Base-by-base conservation (phyloP, 1,139 yeast species). In the Saccharomyces pastorianus region DNA sequence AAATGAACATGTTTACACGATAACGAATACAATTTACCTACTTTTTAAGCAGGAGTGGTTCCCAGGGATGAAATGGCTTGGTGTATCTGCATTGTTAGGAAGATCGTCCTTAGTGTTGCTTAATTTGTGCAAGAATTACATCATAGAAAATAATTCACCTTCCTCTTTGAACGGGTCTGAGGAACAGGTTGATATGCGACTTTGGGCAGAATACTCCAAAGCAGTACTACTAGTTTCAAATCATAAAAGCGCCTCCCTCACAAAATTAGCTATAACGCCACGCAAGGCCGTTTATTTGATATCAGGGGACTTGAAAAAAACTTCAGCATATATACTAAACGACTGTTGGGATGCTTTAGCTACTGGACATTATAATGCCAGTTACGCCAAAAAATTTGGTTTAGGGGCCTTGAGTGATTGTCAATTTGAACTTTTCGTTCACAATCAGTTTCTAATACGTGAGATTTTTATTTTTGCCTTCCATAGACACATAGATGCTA, bases 301-400 rank as follows among this genome's bases (percentile, higher is more conserved):
- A 50, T 79, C 90, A 1, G 83, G 83, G 9, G 83, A 81, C 61
- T 73, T 88, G 59, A 77, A 95, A 60, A 77, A 78, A 28, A 73
- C 86, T 58, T 77, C 85, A 46, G 82, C 90, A 0, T 64, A 61
- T 20, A 71, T 87, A 53, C 64, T 88, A 14, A 76, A 77, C 55
- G 80, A 77, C 55, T 79, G 83, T 38, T 89, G 96, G 96, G 85
- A 84, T 59, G 73, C 80, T 8, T 76, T 88, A 55, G 95, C 91
- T 7, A 47, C 52, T 17, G 54, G 53, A 9, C 29, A 46, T 6
- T 44, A 50, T 11, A 55, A 56, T 8, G 32, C 28, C 0, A 57
- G 53, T 3, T 14, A 55, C 7, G 58, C 58, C 5, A 53, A 52
- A 6, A 73, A 90, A 59, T 88, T 85, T 70, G 85, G 84, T 54